Conservation (phyloP, 2,329 filamentous ascomycete species). For the Gyromitra esculenta region DNA sequence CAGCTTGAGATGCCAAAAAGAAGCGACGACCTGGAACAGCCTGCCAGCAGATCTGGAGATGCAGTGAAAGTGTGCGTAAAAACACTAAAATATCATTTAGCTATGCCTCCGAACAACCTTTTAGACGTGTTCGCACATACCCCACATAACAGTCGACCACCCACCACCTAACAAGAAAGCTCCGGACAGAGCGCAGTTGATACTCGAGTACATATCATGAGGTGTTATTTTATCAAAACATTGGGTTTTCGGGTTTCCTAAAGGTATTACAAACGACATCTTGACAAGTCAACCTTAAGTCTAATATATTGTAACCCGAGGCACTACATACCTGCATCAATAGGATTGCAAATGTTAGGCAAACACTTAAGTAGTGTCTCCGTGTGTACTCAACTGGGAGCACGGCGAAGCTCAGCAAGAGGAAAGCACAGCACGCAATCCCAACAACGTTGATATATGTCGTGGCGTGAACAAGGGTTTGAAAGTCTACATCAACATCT, state of each 20-base stretch:
- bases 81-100: slow-evolving; percentile 68
- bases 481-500: slow-evolving; percentile 70
- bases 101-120: slow-evolving; percentile 3
- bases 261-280: slow-evolving; percentile 89
- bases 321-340: slow-evolving; percentile 77
- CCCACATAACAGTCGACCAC: slow-evolving; percentile 85
- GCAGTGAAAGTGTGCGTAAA: slow-evolving; percentile 86
- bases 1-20: slow-evolving; percentile 82
- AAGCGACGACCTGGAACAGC: slow-evolving; percentile 86
- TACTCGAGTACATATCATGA: slow-evolving; percentile 84
- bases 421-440: slow-evolving; percentile 75
- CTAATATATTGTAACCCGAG: slow-evolving; percentile 39
- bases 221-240: slow-evolving; percentile 93
- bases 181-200: slow-evolving; percentile 87
- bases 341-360: slow-evolving; percentile 77
- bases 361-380: slow-evolving; percentile 91
- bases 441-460: slow-evolving; percentile 84
- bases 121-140: slow-evolving; percentile 60
- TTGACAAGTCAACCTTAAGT: slow-evolving; percentile 60
- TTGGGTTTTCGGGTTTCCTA: slow-evolving; percentile 77
- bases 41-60: slow-evolving; percentile 98
- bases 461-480: slow-evolving; percentile 71
- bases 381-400: slow-evolving; percentile 89
- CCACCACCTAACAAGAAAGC: slow-evolving; percentile 86
- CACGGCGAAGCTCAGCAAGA: slow-evolving; percentile 80